Conservation (phyloP, 345 rosid species). For the Erysimum cheiranthoides region DNA sequence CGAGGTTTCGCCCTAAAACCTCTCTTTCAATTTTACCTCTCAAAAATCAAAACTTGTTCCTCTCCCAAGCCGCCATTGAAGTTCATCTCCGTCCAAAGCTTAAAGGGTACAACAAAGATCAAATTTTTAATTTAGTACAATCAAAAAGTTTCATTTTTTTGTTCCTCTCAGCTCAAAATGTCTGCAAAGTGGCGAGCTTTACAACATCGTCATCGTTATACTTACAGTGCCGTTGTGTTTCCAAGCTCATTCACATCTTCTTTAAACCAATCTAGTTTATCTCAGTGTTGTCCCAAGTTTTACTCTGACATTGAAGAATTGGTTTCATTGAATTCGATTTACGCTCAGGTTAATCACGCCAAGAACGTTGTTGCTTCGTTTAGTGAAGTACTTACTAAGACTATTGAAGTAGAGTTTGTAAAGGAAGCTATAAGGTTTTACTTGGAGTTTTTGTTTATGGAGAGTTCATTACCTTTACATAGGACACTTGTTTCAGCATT, state of each 20-base stretch:
- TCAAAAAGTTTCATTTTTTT: background rate
- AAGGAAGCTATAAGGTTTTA: slow-evolving; percentile 58
- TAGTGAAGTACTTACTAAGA: slow-evolving; percentile 47
- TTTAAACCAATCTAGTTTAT: slow-evolving; percentile 50
- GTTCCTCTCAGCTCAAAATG: slow-evolving; percentile 48
- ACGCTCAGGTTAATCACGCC: slow-evolving; percentile 73
- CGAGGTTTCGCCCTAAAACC: no score
- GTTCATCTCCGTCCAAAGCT: no score
- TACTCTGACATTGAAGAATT: slow-evolving; percentile 56
- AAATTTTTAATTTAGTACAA: background rate
- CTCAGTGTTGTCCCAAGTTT: slow-evolving; percentile 52
- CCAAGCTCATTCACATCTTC: slow-evolving; percentile 58
- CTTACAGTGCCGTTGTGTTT: slow-evolving; percentile 83
- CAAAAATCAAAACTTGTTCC: no score
- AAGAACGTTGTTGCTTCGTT: slow-evolving; percentile 71
- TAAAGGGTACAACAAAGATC: no score
- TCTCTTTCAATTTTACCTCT: no score
- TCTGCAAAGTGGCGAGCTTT: slow-evolving; percentile 97
- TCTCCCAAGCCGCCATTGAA: no score
- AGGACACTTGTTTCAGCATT: slow-evolving; percentile 73
- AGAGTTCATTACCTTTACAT: slow-evolving; percentile 84
- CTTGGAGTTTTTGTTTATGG: slow-evolving; percentile 76
- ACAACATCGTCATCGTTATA: slow-evolving; percentile 96
- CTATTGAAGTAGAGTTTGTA: slow-evolving; percentile 32
- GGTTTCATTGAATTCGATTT: slow-evolving; percentile 74